These are phyloP conservation scores for Maudiozyma turicensis DNA, from an alignment of 805 yeast genomes.

Conservation along the genomic window DNA sequence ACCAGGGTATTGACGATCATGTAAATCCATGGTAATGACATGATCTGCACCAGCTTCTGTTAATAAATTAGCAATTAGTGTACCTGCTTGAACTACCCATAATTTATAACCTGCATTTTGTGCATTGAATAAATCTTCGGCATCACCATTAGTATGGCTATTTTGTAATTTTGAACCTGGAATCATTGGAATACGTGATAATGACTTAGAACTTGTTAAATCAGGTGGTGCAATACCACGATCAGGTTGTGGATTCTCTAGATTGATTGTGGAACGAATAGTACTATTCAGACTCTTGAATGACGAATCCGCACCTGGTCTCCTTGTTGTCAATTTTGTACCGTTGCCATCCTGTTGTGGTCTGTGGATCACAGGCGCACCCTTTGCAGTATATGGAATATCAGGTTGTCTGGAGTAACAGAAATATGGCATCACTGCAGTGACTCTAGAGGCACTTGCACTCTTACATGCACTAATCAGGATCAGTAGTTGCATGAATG, in stretches of 20 bases:
- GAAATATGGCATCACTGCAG: conserved; percentile 86
- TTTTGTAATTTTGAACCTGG: conserved; percentile 28
- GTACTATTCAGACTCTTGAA: conserved; percentile 12
- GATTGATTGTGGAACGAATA: conserved; percentile 12
- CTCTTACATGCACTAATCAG: conserved; percentile 88
- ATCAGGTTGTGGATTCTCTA: conserved; percentile 10
- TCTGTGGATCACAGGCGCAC: conserved; percentile 51
- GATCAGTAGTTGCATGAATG: conserved; percentile 70
- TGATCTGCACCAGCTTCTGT: conserved; percentile 95
- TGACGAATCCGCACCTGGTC: conserved; percentile 18
- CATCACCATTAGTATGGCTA: conserved; percentile 15
- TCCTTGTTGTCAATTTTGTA: conserved; percentile 9
- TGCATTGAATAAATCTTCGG: conserved; percentile 30
- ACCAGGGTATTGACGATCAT: conserved; percentile 97
- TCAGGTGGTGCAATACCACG: background rate
- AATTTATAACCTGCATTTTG: conserved; percentile 67
- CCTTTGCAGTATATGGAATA: conserved; percentile 68
- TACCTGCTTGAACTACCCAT: conserved; percentile 95
- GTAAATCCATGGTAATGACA: conserved; percentile 94
- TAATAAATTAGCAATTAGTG: conserved; percentile 76
- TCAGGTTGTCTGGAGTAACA: conserved; percentile 97
- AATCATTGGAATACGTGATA: conserved; percentile 29
- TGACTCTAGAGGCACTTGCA: conserved; percentile 80
- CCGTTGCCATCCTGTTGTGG: conserved; percentile 18
- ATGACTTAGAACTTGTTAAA: conserved; percentile 14